Conservation (phyloP, 495 filamentous ascomycete genomes). For the Hyaloscypha variabilis region DNA sequence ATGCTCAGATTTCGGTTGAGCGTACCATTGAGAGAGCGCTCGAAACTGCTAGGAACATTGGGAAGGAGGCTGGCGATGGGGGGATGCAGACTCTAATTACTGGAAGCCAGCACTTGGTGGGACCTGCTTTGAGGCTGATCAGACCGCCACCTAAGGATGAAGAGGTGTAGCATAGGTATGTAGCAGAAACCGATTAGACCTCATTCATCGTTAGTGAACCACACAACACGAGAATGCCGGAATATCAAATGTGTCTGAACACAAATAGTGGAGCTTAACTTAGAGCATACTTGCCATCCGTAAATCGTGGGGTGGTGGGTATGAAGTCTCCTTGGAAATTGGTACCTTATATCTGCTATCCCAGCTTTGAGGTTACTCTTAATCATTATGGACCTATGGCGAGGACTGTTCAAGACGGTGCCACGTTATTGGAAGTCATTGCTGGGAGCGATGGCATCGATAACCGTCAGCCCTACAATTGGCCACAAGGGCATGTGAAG, state of each 20-base stretch:
- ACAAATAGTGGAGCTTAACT: too few species aligned
- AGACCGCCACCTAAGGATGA: background rate
- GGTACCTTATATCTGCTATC: constrained; percentile 52
- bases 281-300: too few species aligned
- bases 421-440: constrained; percentile 52
- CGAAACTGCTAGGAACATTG: constrained; percentile 58
- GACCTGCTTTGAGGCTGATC: constrained; percentile 51
- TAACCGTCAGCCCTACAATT: constrained; percentile 48
- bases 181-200: too few species aligned
- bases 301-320: constrained; percentile 49
- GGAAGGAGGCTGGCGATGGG: constrained; percentile 25
- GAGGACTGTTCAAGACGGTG: constrained; percentile 50
- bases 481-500: constrained; percentile 42
- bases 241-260: too few species aligned
- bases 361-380: constrained; percentile 46
- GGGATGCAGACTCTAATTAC: constrained; percentile 59
- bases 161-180: background rate
- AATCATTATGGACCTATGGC: constrained; percentile 55
- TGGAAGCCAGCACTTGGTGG: constrained; percentile 87
- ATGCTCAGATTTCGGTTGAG: constrained; percentile 63
- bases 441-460: constrained; percentile 60
- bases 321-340: constrained; percentile 53
- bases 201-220: too few species aligned
- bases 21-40: constrained; percentile 92
- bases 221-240: too few species aligned